Conservation (phyloP, 1,284 basidiomycete genomes). For the Pyrrhoderma lamaoense region DNA sequence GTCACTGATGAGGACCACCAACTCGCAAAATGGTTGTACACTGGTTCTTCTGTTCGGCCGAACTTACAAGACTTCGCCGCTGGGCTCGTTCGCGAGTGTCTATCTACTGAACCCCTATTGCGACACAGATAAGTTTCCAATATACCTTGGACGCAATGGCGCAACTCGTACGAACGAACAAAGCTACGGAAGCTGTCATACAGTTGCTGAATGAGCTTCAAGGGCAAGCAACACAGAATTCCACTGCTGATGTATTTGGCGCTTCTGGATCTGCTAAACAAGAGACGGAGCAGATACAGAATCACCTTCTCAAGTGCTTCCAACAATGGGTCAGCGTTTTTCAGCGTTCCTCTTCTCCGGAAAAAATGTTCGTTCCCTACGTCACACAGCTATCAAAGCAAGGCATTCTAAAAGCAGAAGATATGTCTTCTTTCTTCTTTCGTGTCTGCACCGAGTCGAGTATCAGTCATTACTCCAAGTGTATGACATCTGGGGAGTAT, state of each 20-base stretch:
- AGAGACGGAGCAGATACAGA: slow-evolving; percentile 63
- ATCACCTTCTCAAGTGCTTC: slow-evolving; percentile 70
- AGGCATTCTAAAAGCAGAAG: slow-evolving; percentile 94
- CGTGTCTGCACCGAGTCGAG: slow-evolving; percentile 95
- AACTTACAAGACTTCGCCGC: slow-evolving; percentile 80
- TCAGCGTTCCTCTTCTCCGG: slow-evolving; percentile 83
- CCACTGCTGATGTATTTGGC: slow-evolving; percentile 27
- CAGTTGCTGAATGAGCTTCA: slow-evolving; percentile 68
- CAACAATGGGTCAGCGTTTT: slow-evolving; percentile 95
- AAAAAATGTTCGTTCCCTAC: slow-evolving; percentile 96
- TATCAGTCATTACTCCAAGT: slow-evolving; percentile 88
- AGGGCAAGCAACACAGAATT: slow-evolving; percentile 31
- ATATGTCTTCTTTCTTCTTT: slow-evolving; percentile 97
- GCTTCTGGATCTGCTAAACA: slow-evolving; percentile 40
- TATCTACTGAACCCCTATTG: slow-evolving; percentile 75
- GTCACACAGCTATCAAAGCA: slow-evolving; percentile 95
- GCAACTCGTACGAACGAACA: slow-evolving; percentile 65
- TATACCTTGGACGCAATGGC: slow-evolving; percentile 79
- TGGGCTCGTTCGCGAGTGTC: slow-evolving; percentile 80
- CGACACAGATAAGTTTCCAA: slow-evolving; percentile 74
- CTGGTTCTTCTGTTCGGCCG: slow-evolving; percentile 63
- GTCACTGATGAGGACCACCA: slow-evolving; percentile 83
- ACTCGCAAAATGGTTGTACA: slow-evolving; percentile 81
- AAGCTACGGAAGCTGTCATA: slow-evolving; percentile 68
- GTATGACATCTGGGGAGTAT: slow-evolving; percentile 70